These are phyloP conservation scores for Hebeloma cylindrosporum DNA, from an alignment of 768 basidiomycete genomes.

Conservation along the genomic window DNA sequence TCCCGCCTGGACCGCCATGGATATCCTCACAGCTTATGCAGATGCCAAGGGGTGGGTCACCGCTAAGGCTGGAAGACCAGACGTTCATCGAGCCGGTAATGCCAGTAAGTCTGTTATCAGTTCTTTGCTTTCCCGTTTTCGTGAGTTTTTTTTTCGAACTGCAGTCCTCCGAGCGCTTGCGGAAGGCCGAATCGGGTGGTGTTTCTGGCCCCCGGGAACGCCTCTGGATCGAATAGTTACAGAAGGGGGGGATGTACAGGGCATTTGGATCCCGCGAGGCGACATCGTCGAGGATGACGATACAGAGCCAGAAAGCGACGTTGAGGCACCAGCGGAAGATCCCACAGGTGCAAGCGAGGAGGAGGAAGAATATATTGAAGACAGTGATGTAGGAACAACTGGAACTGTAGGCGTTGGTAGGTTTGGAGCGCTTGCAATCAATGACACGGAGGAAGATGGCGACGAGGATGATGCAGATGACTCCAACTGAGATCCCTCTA, in stretches of 20 bases:
- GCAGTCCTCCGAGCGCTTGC: conserved; percentile 81
- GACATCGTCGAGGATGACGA: conserved; percentile 32
- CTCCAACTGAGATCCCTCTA: conserved; percentile 11
- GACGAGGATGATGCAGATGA: conserved; percentile 21
- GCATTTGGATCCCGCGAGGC: conserved; percentile 57
- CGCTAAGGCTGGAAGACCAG: conserved; percentile 87
- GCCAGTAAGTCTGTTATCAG: conserved; percentile 65
- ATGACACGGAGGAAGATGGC: conserved; percentile 21
- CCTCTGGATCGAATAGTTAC: conserved; percentile 25
- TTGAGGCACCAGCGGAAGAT: conserved; percentile 23
- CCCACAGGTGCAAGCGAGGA: conserved; percentile 19
- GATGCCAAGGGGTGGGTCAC: conserved; percentile 81
- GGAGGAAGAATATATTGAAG: conserved; percentile 30
- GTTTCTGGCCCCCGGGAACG: conserved; percentile 74
- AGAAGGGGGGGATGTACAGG: conserved; percentile 34
- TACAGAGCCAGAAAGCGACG: conserved; percentile 22
- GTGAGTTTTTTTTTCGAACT: conserved; percentile 1
- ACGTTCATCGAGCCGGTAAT: conserved; percentile 88
- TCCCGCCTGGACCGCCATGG: conserved; percentile 78
- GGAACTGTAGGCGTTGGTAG: conserved; percentile 27
- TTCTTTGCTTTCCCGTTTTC: not conserved
- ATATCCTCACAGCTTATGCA: conserved; percentile 79
- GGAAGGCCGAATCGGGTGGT: conserved; percentile 81
- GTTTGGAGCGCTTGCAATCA: conserved; percentile 43
- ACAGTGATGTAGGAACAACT: conserved; percentile 22